Evolutionary conservation across 2,329 filamentous ascomycete genomes (phyloP).

Genomic region (Eutypella sp.): DNA sequence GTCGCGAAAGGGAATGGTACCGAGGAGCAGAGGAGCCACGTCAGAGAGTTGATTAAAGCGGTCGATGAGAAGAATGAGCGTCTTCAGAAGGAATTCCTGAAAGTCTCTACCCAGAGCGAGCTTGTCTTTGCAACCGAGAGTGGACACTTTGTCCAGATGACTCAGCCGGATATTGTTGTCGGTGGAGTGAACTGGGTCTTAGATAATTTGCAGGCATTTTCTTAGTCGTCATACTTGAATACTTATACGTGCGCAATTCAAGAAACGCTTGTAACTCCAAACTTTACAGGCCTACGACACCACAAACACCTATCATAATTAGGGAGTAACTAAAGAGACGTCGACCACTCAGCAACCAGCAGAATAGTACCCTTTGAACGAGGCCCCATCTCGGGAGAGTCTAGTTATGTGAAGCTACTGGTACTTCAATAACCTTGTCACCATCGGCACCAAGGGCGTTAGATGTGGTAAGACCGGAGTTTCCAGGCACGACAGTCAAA

Average conservation of each 20-base stretch:
- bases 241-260: not conserved
- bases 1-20: conserved; percentile 28
- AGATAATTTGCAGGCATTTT: conserved; percentile 6
- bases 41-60: conserved; percentile 11
- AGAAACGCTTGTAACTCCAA: not conserved
- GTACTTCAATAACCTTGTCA: not conserved
- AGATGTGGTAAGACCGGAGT: not conserved
- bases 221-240: not conserved
- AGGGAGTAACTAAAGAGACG: not conserved
- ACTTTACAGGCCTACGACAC: not conserved
- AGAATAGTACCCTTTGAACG: not conserved
- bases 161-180: conserved; percentile 29
- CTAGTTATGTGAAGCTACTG: not conserved
- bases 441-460: not conserved
- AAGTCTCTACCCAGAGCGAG: conserved; percentile 15
- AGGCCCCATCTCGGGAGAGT: not conserved
- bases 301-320: not conserved
- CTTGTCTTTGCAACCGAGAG: conserved; percentile 26
- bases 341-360: not conserved
- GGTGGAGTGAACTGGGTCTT: conserved; percentile 29
- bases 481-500: not conserved
- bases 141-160: conserved; percentile 31
- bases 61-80: conserved; percentile 10
- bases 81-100: not conserved
- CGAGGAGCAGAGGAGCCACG: conserved; percentile 13